Conservation (phyloP, 495 filamentous ascomycete species). For the Aspergillus nanangensis region DNA sequence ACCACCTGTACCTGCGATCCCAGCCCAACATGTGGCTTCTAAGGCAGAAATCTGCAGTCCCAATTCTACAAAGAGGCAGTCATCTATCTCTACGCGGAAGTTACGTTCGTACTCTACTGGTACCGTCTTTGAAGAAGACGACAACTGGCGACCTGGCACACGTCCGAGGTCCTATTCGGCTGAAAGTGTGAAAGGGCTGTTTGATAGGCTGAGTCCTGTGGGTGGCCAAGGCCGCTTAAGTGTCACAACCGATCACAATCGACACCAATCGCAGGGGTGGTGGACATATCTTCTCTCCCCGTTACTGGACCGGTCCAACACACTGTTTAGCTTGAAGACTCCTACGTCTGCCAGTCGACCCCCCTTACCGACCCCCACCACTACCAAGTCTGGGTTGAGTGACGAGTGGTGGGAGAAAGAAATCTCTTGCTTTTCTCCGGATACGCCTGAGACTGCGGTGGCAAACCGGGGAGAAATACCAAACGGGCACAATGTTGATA, state of each 20-base stretch:
- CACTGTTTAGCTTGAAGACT: conserved; percentile 24
- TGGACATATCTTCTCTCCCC: conserved; percentile 85
- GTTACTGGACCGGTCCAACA: conserved; percentile 49
- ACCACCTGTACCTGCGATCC: conserved; percentile 63
- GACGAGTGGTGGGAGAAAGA: conserved; percentile 41
- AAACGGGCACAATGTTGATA: conserved; percentile 17
- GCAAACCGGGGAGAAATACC: conserved; percentile 3
- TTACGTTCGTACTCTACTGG: conserved; percentile 37
- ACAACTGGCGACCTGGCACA: conserved; percentile 20
- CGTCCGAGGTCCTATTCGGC: conserved; percentile 11
- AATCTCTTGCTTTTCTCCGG: conserved; percentile 33
- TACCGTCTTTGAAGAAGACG: conserved; percentile 57
- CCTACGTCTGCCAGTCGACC: conserved; percentile 26
- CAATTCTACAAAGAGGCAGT: conserved; percentile 28
- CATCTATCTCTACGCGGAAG: conserved; percentile 23
- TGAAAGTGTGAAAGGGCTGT: conserved; percentile 18
- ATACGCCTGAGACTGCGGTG: conserved; percentile 24
- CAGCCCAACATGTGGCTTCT: conserved; percentile 30
- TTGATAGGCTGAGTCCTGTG: conserved; percentile 7
- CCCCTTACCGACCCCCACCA: conserved; percentile 24
- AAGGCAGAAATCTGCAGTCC: conserved; percentile 26
- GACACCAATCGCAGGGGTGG: conserved; percentile 71
- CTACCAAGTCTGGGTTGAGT: conserved; percentile 22
- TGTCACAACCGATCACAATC: conserved; percentile 43
- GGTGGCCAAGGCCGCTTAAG: conserved; percentile 17